Evolutionary conservation across 164 flowering plant genomes (phyloP), one percentile per base, ranked within the genome.

Genomic region (Umbellularia californica): DNA sequence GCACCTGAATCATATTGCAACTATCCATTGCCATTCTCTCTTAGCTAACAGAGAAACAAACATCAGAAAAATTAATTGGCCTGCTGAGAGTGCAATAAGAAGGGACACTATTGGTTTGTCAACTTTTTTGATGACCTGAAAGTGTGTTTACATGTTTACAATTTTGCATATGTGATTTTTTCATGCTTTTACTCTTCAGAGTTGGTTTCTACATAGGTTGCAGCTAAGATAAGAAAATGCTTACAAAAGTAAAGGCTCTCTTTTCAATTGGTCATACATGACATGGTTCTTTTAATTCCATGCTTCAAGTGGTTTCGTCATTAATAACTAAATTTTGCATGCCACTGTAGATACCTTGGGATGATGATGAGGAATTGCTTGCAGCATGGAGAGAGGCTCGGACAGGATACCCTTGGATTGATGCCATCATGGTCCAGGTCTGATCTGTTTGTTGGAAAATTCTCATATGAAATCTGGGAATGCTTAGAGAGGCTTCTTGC

Each of bases 391-490:
- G 97, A 78, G 99, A 95, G 70, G 96, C 89, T 69, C 85, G 85
- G 82, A 95, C 99, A 28, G 97, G 99, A 70, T 95, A 80, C 76
- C 99, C 99, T 77, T 95, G 99, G 99, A 95, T 95, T 84, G 99
- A 95, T 88, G 97, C 98, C 80, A 92, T 95, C 74, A 95, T 93
- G 97, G 82, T 88, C 75, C 99, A 95, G 97, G 98, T 92, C 76
- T 74, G 85, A 2, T 75, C 41, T 60, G 41, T 64, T 78, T 73
- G 66, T 52, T 58, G 25, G 10, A 41, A 41, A 22, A 58, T 2
- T 62, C 13, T 24, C 50, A 27, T 51, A 62, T 58, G 28, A 58
- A 9, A 27, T 70, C 55, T 14, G 52, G 33, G 58, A 70, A 10
- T 33, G 15, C 19, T 24, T 78, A 41, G 69, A 23, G 24, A 0